These are phyloP conservation scores for Tolypocladium ophioglossoides DNA, from an alignment of 2,329 filamentous ascomycete genomes.

Conservation along the genomic window DNA sequence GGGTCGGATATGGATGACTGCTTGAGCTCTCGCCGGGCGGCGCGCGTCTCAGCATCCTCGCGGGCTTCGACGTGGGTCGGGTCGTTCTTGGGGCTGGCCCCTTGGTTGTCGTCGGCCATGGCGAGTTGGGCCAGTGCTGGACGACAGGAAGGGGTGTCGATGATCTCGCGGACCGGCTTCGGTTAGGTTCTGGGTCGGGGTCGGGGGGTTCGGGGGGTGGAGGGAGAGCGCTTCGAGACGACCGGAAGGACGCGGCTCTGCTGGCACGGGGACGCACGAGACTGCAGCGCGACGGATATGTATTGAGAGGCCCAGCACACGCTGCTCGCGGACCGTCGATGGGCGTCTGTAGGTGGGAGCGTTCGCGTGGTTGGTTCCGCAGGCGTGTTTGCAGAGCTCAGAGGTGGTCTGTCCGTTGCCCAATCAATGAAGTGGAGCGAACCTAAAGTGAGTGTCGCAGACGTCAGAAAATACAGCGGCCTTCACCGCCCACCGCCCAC, in stretches of 20 bases:
- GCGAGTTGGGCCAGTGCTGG: constrained; percentile 1
- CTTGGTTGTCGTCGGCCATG: constrained; percentile 35
- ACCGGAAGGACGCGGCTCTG: neutral
- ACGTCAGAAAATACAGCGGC: neutral
- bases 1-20: constrained; percentile 51
- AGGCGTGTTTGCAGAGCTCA: neutral
- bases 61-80: constrained; percentile 23
- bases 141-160: neutral
- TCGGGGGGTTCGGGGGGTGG: no score
- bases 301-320: neutral
- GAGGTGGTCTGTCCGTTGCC: neutral
- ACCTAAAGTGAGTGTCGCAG: neutral
- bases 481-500: neutral
- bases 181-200: neutral
- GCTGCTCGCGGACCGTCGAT: neutral
- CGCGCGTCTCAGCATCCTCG: constrained; percentile 54
- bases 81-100: constrained; percentile 28
- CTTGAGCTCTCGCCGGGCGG: constrained; percentile 52
- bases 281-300: neutral
- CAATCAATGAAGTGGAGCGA: neutral
- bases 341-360: neutral
- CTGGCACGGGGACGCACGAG: neutral
- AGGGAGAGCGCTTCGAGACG: neutral
- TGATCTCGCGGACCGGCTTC: neutral
- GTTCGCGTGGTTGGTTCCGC: neutral